phyloP scores from a whole-genome alignment of 1,284 basidiomycete species.

The Pyrrhoderma lamaoense region DNA sequence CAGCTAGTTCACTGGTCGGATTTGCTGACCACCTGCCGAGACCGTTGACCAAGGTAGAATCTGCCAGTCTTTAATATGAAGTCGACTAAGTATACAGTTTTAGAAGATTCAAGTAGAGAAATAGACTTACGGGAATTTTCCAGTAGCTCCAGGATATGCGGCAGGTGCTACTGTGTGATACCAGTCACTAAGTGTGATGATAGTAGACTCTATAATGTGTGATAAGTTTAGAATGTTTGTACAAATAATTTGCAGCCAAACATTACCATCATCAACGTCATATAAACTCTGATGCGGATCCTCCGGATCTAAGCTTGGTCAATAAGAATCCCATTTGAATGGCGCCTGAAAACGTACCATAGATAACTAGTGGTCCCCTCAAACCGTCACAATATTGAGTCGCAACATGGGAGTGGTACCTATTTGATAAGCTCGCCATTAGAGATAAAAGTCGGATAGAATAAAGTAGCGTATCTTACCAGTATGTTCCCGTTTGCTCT shows the following conservation, averaged over 20 bases:
- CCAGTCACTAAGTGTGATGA: slow-evolving; percentile 17
- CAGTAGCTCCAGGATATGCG: not conserved
- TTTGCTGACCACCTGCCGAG: slow-evolving; percentile 21
- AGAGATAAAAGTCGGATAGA: not conserved
- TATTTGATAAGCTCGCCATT: not conserved
- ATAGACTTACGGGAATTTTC: slow-evolving; percentile 4
- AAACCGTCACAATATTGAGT: slow-evolving; percentile 40
- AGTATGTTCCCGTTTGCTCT: slow-evolving; percentile 28
- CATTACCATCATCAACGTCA: slow-evolving; percentile 35
- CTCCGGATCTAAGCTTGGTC: slow-evolving; percentile 28
- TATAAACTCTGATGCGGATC: slow-evolving; percentile 33
- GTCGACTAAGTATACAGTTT: not conserved
- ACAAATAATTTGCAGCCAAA: not conserved
- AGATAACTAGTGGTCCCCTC: slow-evolving; percentile 31
- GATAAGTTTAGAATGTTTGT: not conserved
- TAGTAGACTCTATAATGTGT: slow-evolving; percentile 3
- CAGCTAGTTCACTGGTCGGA: slow-evolving; percentile 24
- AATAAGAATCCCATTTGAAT: not conserved
- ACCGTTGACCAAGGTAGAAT: slow-evolving; percentile 28
- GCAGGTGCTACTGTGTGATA: slow-evolving; percentile 9
- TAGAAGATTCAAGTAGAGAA: not conserved
- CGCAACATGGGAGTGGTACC: slow-evolving; percentile 22
- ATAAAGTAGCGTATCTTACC: slow-evolving; percentile 11
- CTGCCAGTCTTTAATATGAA: slow-evolving; percentile 8
- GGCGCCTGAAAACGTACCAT: slow-evolving; percentile 19